phyloP scores from a whole-genome alignment of 129 eudicot genomes.

The Flaveria linearis region DNA sequence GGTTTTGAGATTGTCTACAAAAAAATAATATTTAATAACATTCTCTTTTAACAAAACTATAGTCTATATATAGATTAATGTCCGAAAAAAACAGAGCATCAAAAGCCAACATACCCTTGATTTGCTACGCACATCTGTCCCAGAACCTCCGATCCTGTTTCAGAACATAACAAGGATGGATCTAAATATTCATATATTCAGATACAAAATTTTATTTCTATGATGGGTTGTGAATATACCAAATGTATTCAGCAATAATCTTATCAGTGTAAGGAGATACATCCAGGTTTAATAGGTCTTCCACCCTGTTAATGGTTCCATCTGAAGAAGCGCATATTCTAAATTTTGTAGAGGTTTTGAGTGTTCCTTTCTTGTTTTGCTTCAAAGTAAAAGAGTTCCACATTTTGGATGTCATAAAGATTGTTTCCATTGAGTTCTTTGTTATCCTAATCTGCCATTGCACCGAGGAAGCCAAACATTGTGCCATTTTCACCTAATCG shows the following conservation, averaged over 20 bases:
- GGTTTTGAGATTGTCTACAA: slow-evolving; percentile 80
- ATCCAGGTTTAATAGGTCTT: slow-evolving; percentile 87
- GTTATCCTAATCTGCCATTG: slow-evolving; percentile 82
- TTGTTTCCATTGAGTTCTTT: slow-evolving; percentile 49
- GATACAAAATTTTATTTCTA: background rate
- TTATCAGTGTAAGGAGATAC: slow-evolving; percentile 76
- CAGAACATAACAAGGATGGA: slow-evolving; percentile 21
- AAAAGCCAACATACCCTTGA: slow-evolving; percentile 65
- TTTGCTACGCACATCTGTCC: slow-evolving; percentile 90
- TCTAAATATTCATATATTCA: background rate
- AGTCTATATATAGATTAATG: background rate
- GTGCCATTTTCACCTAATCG: slow-evolving; percentile 71
- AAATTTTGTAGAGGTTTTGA: slow-evolving; percentile 53
- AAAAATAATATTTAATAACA: background rate
- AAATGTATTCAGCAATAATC: slow-evolving; percentile 93
- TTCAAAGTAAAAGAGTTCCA: slow-evolving; percentile 66
- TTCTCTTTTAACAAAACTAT: slow-evolving; percentile 5
- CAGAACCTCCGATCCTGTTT: slow-evolving; percentile 96
- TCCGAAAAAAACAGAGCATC: background rate
- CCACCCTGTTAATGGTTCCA: slow-evolving; percentile 83
- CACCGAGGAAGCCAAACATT: slow-evolving; percentile 85
- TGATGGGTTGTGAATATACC: slow-evolving; percentile 40
- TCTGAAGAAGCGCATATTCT: slow-evolving; percentile 54
- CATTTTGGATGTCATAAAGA: slow-evolving; percentile 63
- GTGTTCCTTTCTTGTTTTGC: slow-evolving; percentile 65